phyloP scores from a whole-genome alignment of 176 grass and related monocot genomes.

The Rhynchospora pubera region DNA sequence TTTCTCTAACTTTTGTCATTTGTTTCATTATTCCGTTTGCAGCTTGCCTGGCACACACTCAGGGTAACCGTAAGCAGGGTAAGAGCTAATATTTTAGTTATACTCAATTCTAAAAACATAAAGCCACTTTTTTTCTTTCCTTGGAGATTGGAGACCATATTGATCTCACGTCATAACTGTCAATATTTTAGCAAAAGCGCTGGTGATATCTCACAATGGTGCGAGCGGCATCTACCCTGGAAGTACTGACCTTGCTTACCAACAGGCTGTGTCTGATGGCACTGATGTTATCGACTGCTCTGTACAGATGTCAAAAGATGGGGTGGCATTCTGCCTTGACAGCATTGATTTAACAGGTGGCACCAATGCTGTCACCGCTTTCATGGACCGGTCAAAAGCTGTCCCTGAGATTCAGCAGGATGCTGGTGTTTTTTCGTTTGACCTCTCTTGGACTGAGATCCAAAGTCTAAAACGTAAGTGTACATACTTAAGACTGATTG shows the following conservation, averaged over 20 bases:
- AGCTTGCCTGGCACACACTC: slow-evolving; percentile 85
- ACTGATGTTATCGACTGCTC: slow-evolving; percentile 82
- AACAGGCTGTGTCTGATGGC: slow-evolving; percentile 61
- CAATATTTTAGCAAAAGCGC: slow-evolving; percentile 25
- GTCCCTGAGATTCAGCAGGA: slow-evolving; percentile 55
- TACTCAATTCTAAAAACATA: neutral
- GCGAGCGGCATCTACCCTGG: slow-evolving; percentile 79
- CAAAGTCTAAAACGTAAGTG: slow-evolving; percentile 63
- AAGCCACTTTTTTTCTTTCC: neutral
- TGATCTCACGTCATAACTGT: neutral
- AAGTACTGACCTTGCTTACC: slow-evolving; percentile 80
- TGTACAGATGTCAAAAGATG: slow-evolving; percentile 85
- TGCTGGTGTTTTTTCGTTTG: slow-evolving; percentile 76
- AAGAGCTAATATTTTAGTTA: neutral
- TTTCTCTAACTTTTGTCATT: neutral
- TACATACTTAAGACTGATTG: neutral
- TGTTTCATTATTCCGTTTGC: slow-evolving; percentile 36
- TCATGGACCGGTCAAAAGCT: slow-evolving; percentile 37
- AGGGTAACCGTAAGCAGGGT: slow-evolving; percentile 31
- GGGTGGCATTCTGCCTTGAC: slow-evolving; percentile 61
- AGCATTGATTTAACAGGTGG: slow-evolving; percentile 43
- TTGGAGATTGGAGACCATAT: neutral
- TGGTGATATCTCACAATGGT: slow-evolving; percentile 79
- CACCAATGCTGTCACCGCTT: slow-evolving; percentile 44
- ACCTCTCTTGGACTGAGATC: slow-evolving; percentile 84